Evolutionary conservation across 1,139 yeast species (phyloP).

Genomic region (Geotrichum restrictum): DNA sequence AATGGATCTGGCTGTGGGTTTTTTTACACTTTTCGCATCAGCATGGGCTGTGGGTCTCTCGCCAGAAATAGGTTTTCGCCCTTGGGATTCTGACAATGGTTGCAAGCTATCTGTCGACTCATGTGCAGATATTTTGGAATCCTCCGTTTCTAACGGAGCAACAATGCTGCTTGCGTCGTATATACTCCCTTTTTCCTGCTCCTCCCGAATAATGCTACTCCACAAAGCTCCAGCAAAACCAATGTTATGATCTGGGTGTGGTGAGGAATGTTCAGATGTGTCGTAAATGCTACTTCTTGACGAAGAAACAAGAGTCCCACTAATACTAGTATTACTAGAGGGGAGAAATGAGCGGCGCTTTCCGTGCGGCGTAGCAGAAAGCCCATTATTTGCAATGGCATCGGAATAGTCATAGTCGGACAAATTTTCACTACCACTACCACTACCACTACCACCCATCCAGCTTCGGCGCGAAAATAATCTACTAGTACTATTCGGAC

Average conservation of each 20-base stretch:
- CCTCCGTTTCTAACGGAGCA: background rate
- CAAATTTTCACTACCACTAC: slow-evolving; percentile 22
- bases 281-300: slow-evolving; percentile 20
- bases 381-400: slow-evolving; percentile 22
- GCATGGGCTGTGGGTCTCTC: background rate
- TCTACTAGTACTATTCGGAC: background rate
- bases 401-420: slow-evolving; percentile 30
- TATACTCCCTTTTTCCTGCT: slow-evolving; percentile 20
- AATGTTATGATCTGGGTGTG: slow-evolving; percentile 24
- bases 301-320: slow-evolving; percentile 14
- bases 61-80: too few relatives aligned
- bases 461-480: slow-evolving; percentile 26
- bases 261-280: slow-evolving; percentile 20
- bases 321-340: background rate
- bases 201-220: slow-evolving; percentile 34
- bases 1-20: too few relatives aligned
- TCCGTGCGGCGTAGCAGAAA: slow-evolving; percentile 17
- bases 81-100: too few relatives aligned
- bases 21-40: background rate
- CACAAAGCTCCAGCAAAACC: slow-evolving; percentile 38
- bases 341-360: too few relatives aligned
- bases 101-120: background rate
- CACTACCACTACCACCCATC: slow-evolving; percentile 20
- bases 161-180: background rate
- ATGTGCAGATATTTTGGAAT: background rate